These are phyloP conservation scores for Emergomyces pasteurianus DNA, from an alignment of 2,329 filamentous ascomycete genomes.

Conservation along the genomic window DNA sequence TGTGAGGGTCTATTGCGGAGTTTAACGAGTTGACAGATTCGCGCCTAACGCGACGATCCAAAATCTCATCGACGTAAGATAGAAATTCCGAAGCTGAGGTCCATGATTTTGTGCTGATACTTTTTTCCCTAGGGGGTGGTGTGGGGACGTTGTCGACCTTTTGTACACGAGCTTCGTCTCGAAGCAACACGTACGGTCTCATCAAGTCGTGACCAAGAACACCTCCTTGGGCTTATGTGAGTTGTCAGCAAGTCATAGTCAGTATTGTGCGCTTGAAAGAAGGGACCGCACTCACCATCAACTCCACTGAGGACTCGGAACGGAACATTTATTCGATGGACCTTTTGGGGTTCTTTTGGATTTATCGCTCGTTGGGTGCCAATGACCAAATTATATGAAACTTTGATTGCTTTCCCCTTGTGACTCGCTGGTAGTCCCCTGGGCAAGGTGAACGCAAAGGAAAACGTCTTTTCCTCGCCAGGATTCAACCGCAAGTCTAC, in stretches of 20 bases:
- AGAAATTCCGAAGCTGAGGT: constrained; percentile 54
- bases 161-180: constrained; percentile 63
- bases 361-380: constrained; percentile 79
- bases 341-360: constrained; percentile 61
- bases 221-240: constrained; percentile 53
- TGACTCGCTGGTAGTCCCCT: constrained; percentile 84
- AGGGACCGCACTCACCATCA: constrained; percentile 44
- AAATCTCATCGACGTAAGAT: constrained; percentile 62
- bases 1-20: constrained; percentile 55
- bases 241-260: constrained; percentile 16
- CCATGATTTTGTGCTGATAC: constrained; percentile 32
- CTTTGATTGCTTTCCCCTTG: constrained; percentile 86
- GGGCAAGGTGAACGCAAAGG: constrained; percentile 76
- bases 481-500: constrained; percentile 80
- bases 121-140: constrained; percentile 30
- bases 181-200: constrained; percentile 80
- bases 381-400: constrained; percentile 79
- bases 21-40: constrained; percentile 50
- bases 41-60: constrained; percentile 44
- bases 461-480: constrained; percentile 77
- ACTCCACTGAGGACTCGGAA: constrained; percentile 91
- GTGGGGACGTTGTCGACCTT: constrained; percentile 30
- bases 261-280: neutral
- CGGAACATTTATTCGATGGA: constrained; percentile 82
- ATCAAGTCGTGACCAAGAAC: constrained; percentile 89